Base-by-base conservation (phyloP, 176 grass and related monocot species). In the Cymbopogon citratus region DNA sequence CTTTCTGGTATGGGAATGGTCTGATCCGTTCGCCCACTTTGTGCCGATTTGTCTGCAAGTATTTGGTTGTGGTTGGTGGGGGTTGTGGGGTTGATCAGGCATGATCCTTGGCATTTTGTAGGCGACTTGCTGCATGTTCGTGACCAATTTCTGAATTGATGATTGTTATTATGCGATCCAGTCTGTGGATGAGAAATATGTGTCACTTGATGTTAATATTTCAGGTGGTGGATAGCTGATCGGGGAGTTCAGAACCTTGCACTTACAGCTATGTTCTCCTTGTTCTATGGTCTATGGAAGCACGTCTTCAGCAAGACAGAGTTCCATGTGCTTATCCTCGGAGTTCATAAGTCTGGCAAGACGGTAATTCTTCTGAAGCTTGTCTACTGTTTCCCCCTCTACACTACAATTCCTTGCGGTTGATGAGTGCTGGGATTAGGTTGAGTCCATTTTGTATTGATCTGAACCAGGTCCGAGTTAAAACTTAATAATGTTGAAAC, bases 221-320 rank as follows among this genome's bases (percentile, higher is more conserved):
- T 33, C 79, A 90, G 88, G 61, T 73, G 12, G 14, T 77, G 66
- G 48, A 29, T 85, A 44, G 63, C 54, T 61, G 56, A 63, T 69
- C 71, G 48, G 23, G 72, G 76, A 31, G 61, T 5, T 63, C 31
- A 43, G 28, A 26, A 45, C 78, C 51, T 33, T 39, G 21, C 27
- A 90, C 40, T 21, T 38, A 63, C 28, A 90, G 69, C 71, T 21
- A 99, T 99, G 96, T 99, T 99, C 81, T 99, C 96, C 69, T 91
- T 99, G 85, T 90, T 99, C 49, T 93, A 95, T 86, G 96, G 96
- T 60, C 85, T 99, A 15, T 99, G 96, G 96, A 88, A 99, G 21
- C 88, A 91, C 62, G 81, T 91, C n/a, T 95, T 99, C 80, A 99
- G 91, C 91, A 99, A 95, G 93, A 64, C 96, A 11, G 93, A 99